A percentile compares a stretch with the other conserved stretches of the same genome.
phyloP scores from a whole-genome alignment of 148 eudicot species.

The Linanthus parryae region DNA sequence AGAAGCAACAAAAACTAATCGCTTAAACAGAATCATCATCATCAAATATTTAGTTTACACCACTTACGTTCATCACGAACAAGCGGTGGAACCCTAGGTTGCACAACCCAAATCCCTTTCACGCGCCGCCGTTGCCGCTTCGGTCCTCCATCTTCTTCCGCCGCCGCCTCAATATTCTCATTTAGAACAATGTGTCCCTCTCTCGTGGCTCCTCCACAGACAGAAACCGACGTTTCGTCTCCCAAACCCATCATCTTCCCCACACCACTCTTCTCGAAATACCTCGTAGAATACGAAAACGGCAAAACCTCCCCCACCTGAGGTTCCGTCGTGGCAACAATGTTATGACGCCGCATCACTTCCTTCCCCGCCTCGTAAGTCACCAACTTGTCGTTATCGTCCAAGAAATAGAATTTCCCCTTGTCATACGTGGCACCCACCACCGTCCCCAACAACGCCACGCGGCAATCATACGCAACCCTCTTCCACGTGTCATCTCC shows the following conservation, averaged over 20 bases:
- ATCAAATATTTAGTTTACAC: too few relatives aligned
- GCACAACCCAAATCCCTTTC: too few relatives aligned
- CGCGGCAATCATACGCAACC: neutral
- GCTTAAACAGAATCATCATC: too few relatives aligned
- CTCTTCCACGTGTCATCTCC: conserved; percentile 15
- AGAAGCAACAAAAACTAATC: too few relatives aligned
- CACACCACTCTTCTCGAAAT: neutral
- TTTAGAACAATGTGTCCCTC: too few relatives aligned
- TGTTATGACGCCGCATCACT: neutral
- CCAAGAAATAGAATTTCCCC: conserved; percentile 11
- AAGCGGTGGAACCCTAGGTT: too few relatives aligned
- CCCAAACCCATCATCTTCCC: neutral
- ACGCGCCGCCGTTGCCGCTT: too few relatives aligned
- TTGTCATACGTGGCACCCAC: neutral
- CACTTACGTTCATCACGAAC: too few relatives aligned
- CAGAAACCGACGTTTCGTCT: conserved; percentile 8
- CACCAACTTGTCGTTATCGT: neutral
- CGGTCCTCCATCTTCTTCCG: too few relatives aligned
- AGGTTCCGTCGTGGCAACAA: neutral
- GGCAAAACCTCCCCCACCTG: neutral
- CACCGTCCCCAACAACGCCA: neutral
- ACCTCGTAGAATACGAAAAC: neutral
- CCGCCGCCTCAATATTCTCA: too few relatives aligned
- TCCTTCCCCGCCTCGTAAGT: neutral
- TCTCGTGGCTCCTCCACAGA: too few relatives aligned